Evolutionary conservation across 352 stramenopile genomes (phyloP).

Genomic region (Globisporangium iwayamae): DNA sequence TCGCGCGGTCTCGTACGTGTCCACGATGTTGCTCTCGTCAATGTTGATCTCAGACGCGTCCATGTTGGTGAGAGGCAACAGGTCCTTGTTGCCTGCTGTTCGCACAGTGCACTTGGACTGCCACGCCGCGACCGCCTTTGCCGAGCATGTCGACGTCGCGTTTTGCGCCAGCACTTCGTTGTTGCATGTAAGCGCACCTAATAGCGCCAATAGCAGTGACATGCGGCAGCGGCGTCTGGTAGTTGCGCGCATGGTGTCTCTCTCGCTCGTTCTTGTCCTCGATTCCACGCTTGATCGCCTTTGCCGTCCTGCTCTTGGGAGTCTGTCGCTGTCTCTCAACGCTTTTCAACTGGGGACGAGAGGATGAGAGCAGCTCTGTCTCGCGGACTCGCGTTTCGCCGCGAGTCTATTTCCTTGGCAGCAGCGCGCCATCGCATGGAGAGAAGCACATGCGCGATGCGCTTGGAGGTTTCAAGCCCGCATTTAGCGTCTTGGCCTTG

Average conservation of each 20-base stretch:
- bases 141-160: slow-evolving; percentile 46
- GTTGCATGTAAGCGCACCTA: background rate
- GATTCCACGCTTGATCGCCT: background rate
- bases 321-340: background rate
- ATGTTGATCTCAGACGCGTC: slow-evolving; percentile 53
- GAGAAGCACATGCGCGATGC: background rate
- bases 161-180: background rate
- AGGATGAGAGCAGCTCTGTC: background rate
- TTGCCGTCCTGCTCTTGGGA: background rate
- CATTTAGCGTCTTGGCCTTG: slow-evolving; percentile 1
- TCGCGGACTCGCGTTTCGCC: background rate
- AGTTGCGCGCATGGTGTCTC: background rate
- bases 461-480: background rate
- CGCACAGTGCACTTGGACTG: slow-evolving; percentile 52
- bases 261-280: too few species aligned
- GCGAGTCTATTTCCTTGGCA: background rate
- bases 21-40: slow-evolving; percentile 47
- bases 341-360: slow-evolving; percentile 1
- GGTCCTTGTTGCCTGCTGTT: slow-evolving; percentile 48
- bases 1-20: slow-evolving; percentile 68
- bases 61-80: slow-evolving; percentile 55
- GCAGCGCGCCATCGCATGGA: background rate
- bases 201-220: background rate
- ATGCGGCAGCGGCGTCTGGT: background rate
- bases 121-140: slow-evolving; percentile 43